Percentiles rank a stretch among this genome's conserved stretches.
These are phyloP conservation scores for Globisporangium orthogonon DNA, from an alignment of 352 stramenopile genomes.

Conservation along the genomic window DNA sequence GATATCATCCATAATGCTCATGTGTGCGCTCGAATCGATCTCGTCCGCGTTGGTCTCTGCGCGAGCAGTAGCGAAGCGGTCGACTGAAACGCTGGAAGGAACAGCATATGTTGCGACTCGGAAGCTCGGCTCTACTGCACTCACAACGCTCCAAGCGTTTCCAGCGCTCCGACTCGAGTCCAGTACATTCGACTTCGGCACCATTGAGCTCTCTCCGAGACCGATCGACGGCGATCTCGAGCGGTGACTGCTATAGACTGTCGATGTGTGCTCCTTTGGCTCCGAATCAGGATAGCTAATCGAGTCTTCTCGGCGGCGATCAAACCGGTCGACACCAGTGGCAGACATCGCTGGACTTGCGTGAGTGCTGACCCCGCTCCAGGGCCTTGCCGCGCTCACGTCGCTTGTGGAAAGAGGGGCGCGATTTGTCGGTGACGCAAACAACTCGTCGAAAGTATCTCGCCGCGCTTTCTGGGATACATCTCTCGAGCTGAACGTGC, in stretches of 20 bases:
- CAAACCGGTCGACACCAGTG: slow-evolving; percentile 51
- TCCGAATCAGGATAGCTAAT: slow-evolving; percentile 1
- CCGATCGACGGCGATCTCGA: slow-evolving; percentile 11
- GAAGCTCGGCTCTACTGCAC: slow-evolving; percentile 16
- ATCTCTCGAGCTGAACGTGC: background rate
- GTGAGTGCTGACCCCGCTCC: slow-evolving; percentile 4
- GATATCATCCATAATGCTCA: slow-evolving; percentile 70
- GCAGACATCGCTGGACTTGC: slow-evolving; percentile 3
- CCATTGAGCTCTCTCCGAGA: slow-evolving; percentile 9
- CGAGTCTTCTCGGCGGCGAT: slow-evolving; percentile 21
- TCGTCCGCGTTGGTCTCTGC: background rate
- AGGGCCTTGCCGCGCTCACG: slow-evolving; percentile 4
- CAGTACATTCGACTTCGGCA: background rate
- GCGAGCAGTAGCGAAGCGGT: slow-evolving; percentile 8
- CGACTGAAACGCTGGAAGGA: slow-evolving; percentile 18
- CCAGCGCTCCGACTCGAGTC: slow-evolving; percentile 6
- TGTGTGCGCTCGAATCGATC: background rate
- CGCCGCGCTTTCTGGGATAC: slow-evolving; percentile 24
- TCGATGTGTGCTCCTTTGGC: background rate
- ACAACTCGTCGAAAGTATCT: slow-evolving; percentile 73
- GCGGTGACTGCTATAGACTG: slow-evolving; percentile 2
- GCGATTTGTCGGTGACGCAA: slow-evolving; percentile 44
- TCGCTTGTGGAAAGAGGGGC: background rate
- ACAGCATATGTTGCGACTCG: slow-evolving; percentile 36
- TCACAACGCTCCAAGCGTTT: slow-evolving; percentile 39